Base-by-base conservation (phyloP, 352 stramenopile species). In the Elongisporangium senticosum region DNA sequence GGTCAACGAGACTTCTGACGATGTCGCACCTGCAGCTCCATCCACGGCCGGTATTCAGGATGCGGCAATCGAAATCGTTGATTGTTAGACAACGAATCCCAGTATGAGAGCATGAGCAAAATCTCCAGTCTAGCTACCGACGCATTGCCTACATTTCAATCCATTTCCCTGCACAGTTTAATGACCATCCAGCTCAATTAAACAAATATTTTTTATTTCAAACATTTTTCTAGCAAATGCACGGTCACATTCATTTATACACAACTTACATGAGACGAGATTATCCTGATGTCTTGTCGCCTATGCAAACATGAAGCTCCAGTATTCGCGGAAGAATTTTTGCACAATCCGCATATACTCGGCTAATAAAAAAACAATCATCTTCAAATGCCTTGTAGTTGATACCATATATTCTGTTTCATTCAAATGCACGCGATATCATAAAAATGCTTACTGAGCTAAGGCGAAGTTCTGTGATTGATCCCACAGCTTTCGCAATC, bases 401-500 rank as follows among this genome's bases (percentile, higher is more conserved):
- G 13, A 43, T 43, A 43, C 33, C 11, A 10, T 17, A 17, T 43
- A 43, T 43, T 15, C 11, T 6, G 13, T 43, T 43, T 43, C 33
- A 17, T 43, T 14, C 33, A 43, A 43, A 43, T 43, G 4, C 33
- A 43, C 10, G 28, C 28, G 28, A 11, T 13, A 39, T 8, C 28
- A 13, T 26, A 39, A 39, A 14, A 39, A 13, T 13, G 28, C 33
- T 17, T 17, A 43, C 33, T 43, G 3, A 5, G 33, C 33, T 17
- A 15, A 17, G 11, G 11, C 19, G 19, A 26, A 8, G 7, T 50
- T 21, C 19, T 55, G 51, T 6, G 56, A 28, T 13, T 48, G 28
- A 28, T 53, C 20, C 61, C 61, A 67, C 39, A 22, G 8, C 15
- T 51, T 22, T 17, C 50, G 39, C 15, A 67, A 62, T 13, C n/a